A percentile compares a stretch with the other conserved stretches of the same genome.
Evolutionary conservation across 2,329 filamentous ascomycete genomes (phyloP).

Genomic region (Coniella lustricola): DNA sequence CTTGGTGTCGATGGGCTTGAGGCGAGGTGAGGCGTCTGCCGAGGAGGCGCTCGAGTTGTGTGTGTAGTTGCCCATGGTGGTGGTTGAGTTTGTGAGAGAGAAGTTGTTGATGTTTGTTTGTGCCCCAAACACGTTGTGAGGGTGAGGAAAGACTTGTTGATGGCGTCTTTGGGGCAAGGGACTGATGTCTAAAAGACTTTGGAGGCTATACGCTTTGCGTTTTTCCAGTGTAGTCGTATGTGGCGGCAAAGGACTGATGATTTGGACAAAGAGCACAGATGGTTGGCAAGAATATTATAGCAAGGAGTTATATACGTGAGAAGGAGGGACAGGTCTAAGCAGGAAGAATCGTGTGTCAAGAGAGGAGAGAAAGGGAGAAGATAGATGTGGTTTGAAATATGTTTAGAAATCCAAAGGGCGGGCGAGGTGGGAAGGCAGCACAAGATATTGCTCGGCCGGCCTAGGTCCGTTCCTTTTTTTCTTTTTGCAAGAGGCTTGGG

Average conservation of each 20-base stretch:
- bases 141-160: not conserved
- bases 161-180: not conserved
- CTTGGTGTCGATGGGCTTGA: constrained; percentile 29
- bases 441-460: constrained; percentile 6
- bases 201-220: too few relatives aligned
- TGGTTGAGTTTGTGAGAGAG: too few relatives aligned
- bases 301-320: not conserved
- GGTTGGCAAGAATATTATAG: too few relatives aligned
- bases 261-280: too few relatives aligned
- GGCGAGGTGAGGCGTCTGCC: constrained; percentile 31
- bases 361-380: not conserved
- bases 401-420: too few relatives aligned
- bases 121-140: too few relatives aligned
- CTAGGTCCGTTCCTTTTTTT: constrained; percentile 8
- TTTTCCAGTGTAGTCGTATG: too few relatives aligned
- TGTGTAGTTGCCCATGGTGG: constrained; percentile 11
- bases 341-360: too few relatives aligned
- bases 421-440: not conserved
- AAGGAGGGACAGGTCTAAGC: too few relatives aligned
- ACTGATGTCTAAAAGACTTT: not conserved
- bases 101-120: not conserved
- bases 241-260: too few relatives aligned
- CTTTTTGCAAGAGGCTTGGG: constrained; percentile 2
- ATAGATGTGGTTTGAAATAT: not conserved
- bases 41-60: constrained; percentile 31